Base-by-base conservation (phyloP, 495 filamentous ascomycete species). In the Paragyromitra xinjiangensis region DNA sequence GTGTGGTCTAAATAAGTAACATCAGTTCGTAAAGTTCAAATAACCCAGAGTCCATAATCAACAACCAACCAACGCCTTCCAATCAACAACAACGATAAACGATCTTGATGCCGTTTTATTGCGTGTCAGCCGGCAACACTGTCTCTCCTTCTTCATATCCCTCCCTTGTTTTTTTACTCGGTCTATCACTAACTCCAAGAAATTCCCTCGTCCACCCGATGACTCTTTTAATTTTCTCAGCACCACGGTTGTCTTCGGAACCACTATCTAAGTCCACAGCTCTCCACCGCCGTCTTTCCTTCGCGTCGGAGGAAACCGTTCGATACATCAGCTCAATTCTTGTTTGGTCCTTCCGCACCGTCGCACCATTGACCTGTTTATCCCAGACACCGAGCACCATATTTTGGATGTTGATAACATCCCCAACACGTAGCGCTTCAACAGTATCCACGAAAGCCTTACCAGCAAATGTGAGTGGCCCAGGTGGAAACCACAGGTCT, bases 201-300 rank as follows among this genome's bases (percentile, higher is more conserved):
- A 94, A 95, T 59, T 85, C 85, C 66, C 89, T 82, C 58, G 92
- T 88, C 94, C 94, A 97, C 69, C 91, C 88, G 68, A 87, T 86
- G 61, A 96, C 93, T 68, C 85, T 87, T 80, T 85, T 85, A 48
- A 90, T 87, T 84, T 93, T 95, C 55, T 85, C 85, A 40, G 89
- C 81, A 80, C 88, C 88, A 64, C 83, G 86, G 83, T 90, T 75
- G 40, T 75, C 80, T 3, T 64, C 81, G 42, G 74, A 73, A 4
- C 78, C 78, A 5, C 78, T 73, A 66, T 86, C 73, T 56, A 90
- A 39, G 45, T 75, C 67, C n/a, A 65, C 50, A 19, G 39, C 65
- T 64, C 75, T 65, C 75, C 80, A 71, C 2, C 51, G 64, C 39
- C 76, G 56, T 26, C 71, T 63, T 40, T 80, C 80, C 37, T 50